Evolutionary conservation across 306 rosid species (phyloP).

Genomic region (Argentina anserina): DNA sequence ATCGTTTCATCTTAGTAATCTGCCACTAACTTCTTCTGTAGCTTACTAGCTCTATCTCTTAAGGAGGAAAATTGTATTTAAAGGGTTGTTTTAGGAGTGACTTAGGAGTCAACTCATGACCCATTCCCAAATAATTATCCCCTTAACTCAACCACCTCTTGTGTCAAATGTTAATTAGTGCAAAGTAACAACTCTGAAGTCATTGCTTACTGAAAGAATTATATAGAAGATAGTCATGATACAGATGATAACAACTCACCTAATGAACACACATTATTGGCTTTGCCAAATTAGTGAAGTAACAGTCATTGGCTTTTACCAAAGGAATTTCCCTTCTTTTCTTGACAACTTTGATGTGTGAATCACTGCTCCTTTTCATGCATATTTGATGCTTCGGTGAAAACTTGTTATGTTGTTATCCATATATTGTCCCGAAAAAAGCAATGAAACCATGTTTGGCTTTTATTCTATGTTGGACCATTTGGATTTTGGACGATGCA

Average conservation of each 20-base stretch:
- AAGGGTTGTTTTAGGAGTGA: background rate
- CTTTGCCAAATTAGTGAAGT: background rate
- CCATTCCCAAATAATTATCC: background rate
- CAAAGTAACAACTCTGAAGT: background rate
- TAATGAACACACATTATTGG: conserved; percentile 1
- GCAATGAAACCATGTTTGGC: background rate
- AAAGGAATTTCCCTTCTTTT: background rate
- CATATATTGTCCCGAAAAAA: background rate
- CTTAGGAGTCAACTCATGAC: background rate
- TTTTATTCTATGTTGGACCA: background rate
- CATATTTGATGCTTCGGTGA: no score
- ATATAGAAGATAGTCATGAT: no score
- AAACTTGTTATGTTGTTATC: no score
- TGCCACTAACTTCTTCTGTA: background rate
- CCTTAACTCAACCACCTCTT: background rate
- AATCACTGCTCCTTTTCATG: background rate
- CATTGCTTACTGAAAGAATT: background rate
- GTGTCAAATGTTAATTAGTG: background rate
- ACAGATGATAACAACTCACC: background rate
- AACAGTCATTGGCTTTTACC: background rate
- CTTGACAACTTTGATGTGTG: background rate
- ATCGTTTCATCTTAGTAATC: no score
- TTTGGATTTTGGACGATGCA: background rate
- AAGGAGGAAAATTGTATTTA: background rate
- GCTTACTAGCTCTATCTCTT: background rate